Conservation (phyloP, 176 grass and related monocot genomes). For the Zizania latifolia region DNA sequence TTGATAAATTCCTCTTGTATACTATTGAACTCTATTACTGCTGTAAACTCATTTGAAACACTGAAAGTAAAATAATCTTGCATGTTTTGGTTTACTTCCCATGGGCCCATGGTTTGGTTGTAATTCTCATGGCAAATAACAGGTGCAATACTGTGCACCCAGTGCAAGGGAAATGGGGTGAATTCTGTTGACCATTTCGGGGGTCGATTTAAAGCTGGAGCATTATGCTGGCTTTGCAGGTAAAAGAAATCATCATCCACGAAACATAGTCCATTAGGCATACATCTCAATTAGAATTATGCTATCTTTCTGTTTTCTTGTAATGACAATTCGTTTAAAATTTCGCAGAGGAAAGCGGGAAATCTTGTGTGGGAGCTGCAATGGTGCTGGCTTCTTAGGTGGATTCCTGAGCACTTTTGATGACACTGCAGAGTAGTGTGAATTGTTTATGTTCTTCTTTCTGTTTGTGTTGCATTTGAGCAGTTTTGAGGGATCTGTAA, state of each 20-base stretch:
- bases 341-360: constrained; percentile 68
- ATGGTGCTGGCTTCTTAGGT: constrained; percentile 87
- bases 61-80: constrained; percentile 9
- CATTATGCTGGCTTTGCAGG: constrained; percentile 96
- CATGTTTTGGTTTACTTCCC: background rate
- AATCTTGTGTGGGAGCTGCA: constrained; percentile 86
- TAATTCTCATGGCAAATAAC: constrained; percentile 30
- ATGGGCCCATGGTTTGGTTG: background rate
- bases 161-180: constrained; percentile 69
- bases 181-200: constrained; percentile 84
- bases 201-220: constrained; percentile 87
- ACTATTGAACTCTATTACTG: background rate
- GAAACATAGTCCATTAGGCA: background rate
- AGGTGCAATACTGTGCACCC: constrained; percentile 58
- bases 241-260: constrained; percentile 20
- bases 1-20: background rate
- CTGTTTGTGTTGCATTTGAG: background rate
- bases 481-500: constrained; percentile 8
- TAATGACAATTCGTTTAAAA: background rate
- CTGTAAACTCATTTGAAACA: background rate
- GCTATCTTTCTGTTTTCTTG: background rate
- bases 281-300: background rate
- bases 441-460: background rate
- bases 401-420: constrained; percentile 74
- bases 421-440: constrained; percentile 43